These are phyloP conservation scores for Mitragyna speciosa DNA, from an alignment of 257 asterid species.

Conservation along the genomic window DNA sequence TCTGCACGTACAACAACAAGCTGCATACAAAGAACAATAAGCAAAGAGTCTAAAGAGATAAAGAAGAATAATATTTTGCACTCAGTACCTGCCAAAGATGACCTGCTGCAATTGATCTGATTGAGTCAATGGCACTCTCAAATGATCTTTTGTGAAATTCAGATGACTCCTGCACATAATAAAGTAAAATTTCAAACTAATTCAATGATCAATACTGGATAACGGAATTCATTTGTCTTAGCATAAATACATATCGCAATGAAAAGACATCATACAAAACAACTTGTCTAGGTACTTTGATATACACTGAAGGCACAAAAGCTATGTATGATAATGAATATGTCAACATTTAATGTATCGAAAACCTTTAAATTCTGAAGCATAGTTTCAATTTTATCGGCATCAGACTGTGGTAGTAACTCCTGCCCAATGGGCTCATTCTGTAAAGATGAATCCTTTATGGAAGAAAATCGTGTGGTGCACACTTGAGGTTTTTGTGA, in stretches of 20 bases:
- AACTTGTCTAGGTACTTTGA: not conserved
- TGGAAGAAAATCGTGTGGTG: constrained; percentile 38
- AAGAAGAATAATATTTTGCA: constrained; percentile 27
- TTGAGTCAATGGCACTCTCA: constrained; percentile 76
- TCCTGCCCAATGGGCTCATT: constrained; percentile 59
- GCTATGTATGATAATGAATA: not conserved
- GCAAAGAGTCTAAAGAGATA: constrained; percentile 21
- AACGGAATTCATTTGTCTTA: not conserved
- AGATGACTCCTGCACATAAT: constrained; percentile 68
- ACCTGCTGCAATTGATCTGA: constrained; percentile 91
- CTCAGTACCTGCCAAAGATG: constrained; percentile 93
- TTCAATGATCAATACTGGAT: too few species aligned
- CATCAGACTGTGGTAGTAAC: constrained; percentile 89
- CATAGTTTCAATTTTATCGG: constrained; percentile 86
- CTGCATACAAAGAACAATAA: constrained; percentile 47
- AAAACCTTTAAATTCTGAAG: constrained; percentile 85
- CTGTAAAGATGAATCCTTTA: constrained; percentile 48
- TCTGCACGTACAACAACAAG: constrained; percentile 98
- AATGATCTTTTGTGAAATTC: constrained; percentile 95
- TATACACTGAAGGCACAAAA: not conserved
- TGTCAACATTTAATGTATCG: not conserved
- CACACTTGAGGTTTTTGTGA: constrained; percentile 60
- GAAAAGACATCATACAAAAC: not conserved
- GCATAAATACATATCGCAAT: not conserved
- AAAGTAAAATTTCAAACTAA: not conserved